Evolutionary conservation across 176 grass and related monocot genomes (phyloP).

Genomic region (Oryza meridionalis): DNA sequence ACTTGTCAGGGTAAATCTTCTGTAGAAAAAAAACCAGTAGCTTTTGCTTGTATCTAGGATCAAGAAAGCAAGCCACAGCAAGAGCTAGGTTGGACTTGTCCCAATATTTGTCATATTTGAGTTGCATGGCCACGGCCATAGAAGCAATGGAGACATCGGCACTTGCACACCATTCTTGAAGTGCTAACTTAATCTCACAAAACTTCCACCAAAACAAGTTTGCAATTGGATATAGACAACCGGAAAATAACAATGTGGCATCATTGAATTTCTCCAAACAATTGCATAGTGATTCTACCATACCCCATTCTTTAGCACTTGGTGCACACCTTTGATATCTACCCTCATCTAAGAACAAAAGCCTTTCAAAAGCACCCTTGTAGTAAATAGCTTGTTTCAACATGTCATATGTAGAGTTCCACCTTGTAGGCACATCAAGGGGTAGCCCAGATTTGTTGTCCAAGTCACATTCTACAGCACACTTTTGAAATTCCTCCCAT

Average conservation of each 20-base stretch:
- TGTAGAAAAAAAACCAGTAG: neutral
- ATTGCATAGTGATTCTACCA: neutral
- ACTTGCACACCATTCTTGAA: neutral
- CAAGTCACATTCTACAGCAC: too few species aligned
- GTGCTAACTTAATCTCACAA: conserved; percentile 1
- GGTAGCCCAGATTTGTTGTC: too few species aligned
- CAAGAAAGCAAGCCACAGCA: neutral
- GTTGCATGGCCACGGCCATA: too few species aligned
- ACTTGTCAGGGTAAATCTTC: neutral
- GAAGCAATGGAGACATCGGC: neutral
- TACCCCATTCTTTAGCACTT: neutral
- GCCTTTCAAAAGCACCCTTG: neutral
- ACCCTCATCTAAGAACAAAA: neutral
- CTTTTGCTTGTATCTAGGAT: neutral
- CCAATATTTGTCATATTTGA: neutral
- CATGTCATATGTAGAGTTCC: too few species aligned
- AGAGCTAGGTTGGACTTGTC: neutral
- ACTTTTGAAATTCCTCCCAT: too few species aligned
- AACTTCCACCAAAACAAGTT: neutral
- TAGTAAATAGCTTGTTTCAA: neutral
- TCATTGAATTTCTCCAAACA: neutral
- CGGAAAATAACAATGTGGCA: neutral
- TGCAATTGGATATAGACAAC: neutral
- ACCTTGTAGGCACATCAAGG: too few species aligned
- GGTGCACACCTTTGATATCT: neutral